Percentiles rank a stretch among this genome's conserved stretches.
Evolutionary conservation across 331 rosid genomes (phyloP).

Genomic region (Acacia pycnantha): DNA sequence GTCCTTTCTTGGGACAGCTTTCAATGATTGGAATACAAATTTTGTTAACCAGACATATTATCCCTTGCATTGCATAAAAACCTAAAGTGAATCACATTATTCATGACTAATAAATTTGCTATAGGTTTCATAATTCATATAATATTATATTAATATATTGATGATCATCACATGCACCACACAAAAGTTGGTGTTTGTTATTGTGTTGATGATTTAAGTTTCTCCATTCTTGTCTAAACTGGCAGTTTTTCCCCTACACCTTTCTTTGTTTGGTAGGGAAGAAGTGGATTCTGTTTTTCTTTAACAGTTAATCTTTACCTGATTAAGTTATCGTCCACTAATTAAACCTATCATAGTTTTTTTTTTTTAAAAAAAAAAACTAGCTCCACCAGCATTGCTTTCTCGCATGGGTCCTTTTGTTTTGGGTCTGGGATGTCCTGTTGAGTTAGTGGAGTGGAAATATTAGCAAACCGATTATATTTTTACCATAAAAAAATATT

Average conservation of each 20-base stretch:
- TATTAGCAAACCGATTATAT: not conserved
- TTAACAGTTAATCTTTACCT: not conserved
- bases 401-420: not conserved
- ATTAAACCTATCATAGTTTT: not conserved
- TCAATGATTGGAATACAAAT: constrained; percentile 34
- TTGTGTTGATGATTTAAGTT: not conserved
- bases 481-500: not conserved
- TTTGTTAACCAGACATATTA: constrained; percentile 23
- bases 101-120: not conserved
- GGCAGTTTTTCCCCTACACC: not conserved
- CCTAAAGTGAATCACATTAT: not conserved
- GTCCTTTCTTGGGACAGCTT: constrained; percentile 30
- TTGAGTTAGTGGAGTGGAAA: not conserved
- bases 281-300: not conserved
- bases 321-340: not conserved
- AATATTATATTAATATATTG: not conserved
- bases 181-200: no score
- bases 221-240: not conserved
- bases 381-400: not conserved
- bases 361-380: no score
- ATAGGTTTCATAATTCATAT: not conserved
- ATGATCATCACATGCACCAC: not conserved
- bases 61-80: not conserved
- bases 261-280: not conserved
- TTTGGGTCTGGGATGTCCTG: not conserved